phyloP scores from a whole-genome alignment of 352 stramenopile species.

The Globisporangium camurandrum region DNA sequence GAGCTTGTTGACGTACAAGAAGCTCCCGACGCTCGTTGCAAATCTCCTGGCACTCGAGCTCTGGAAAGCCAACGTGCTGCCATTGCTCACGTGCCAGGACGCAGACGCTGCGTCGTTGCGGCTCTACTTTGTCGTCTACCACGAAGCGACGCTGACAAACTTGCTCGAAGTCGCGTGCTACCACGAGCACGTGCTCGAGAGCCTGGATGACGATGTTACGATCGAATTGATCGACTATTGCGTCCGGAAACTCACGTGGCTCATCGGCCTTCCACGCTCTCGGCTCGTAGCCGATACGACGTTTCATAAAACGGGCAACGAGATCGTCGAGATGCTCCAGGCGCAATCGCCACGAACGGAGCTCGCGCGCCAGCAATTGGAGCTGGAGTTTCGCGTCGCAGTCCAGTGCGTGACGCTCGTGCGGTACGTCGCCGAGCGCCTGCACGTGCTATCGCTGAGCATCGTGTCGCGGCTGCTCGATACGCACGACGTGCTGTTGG shows the following conservation, averaged over 20 bases:
- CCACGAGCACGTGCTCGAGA: slow-evolving; percentile 86
- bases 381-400: slow-evolving; percentile 84
- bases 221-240: slow-evolving; percentile 94
- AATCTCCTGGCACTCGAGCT: slow-evolving; percentile 87
- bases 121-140: slow-evolving; percentile 92
- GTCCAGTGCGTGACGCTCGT: slow-evolving; percentile 86
- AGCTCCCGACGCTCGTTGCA: slow-evolving; percentile 80
- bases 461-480: slow-evolving; percentile 90
- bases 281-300: slow-evolving; percentile 44
- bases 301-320: slow-evolving; percentile 66
- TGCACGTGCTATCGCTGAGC: slow-evolving; percentile 80
- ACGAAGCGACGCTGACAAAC: slow-evolving; percentile 86
- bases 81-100: slow-evolving; percentile 42
- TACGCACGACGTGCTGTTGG: slow-evolving; percentile 93
- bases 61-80: slow-evolving; percentile 84
- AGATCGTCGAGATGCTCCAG: slow-evolving; percentile 59
- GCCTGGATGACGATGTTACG: slow-evolving; percentile 78
- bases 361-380: slow-evolving; percentile 60
- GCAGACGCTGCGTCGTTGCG: slow-evolving; percentile 61
- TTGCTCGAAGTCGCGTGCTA: slow-evolving; percentile 86
- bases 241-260: slow-evolving; percentile 84
- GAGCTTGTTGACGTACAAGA: slow-evolving; percentile 87
- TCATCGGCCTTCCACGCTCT: slow-evolving; percentile 59
- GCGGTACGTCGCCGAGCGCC: slow-evolving; percentile 87
- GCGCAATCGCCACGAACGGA: slow-evolving; percentile 47